Base-by-base conservation (phyloP, 345 rosid species). In the Conringia planisiliqua region DNA sequence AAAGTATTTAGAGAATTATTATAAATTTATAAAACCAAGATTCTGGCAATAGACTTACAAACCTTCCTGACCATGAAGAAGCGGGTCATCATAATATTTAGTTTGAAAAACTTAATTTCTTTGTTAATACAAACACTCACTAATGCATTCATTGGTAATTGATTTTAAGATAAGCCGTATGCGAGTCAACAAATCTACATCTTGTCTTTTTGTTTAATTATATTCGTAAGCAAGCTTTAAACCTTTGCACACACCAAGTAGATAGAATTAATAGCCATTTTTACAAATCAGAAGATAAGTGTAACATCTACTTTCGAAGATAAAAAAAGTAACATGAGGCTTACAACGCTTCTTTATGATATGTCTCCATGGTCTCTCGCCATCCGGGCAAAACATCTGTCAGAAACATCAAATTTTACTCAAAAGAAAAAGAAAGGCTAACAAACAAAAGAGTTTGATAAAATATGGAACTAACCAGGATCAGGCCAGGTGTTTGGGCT, bases 401-500 rank as follows among this genome's bases (percentile, higher is more conserved):
- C 43, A 39, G 1, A 38, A 39, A 55, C 18, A 52, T n/a, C 36
- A 29, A 44, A 6, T 0, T 27, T 11, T 47, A 47, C 12, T 18
- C 50, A 44, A 10, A 7, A 35, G 38, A 7, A 16, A 35, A 48
- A 66, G 39, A 22, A 18, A 17, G 35, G 17, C 7, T 4, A 26
- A 13, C 13, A 48, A 48, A 48, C 27, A 48, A 47, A 47, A 18
- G 27, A 48, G 22, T 48, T 48, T 20, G 54, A 48, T 48, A 20
- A 26, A 11, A 50, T 18, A 50, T 10, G 29, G 56, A 50, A 40
- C 68, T 62, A 67, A 90, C 98, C 95, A 35, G 74, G 60, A 2
- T 69, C 43, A 26, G 97, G 98, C 98, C 98, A 90, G 17, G 83
- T 72, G 78, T 90, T 93, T 2, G 89, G 90, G 14, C 97, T 88